Evolutionary conservation across 495 filamentous ascomycete genomes (phyloP), one percentile per base, ranked within the genome.

Genomic region (Daldinia childiae): DNA sequence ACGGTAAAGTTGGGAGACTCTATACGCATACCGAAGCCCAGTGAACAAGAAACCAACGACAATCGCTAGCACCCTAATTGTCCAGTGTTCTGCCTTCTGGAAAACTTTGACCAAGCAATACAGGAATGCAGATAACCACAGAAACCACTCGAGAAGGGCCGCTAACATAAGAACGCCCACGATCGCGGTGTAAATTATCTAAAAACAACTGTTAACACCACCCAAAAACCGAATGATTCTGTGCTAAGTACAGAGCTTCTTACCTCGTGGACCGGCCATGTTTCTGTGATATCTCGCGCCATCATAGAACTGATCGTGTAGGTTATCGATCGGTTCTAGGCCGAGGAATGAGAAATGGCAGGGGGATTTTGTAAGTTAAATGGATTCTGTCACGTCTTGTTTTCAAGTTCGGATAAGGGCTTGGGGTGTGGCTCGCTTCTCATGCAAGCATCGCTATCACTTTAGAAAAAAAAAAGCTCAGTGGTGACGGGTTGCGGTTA

Each of bases 51-150:
- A 72, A 62, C 90, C 89, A 79, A 97, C 91, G 26, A 93, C 67
- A 21, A 94, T 83, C 1, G 95, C 90, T 61, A 98, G 84, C 21
- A 94, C 80, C 61, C 86, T 86, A 70, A 94, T 90, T 57, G 88
- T 92, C 89, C 91, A 92, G 74, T 91, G 89, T 63, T 97, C 93
- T 27, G 95, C 95, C 79, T 99, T 99, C 62, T 89, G 83, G 74
- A 90, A 97, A 8, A 94, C 94, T 74, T 98, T 97, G 68, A 87
- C 79, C 1, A 98, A 82, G 74, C 95, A 98, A 81, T 97, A 98
- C 60, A 97, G 76, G 75, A 99, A 98, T 9, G 95, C 93, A 27
- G 89, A 89, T 48, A 98, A 86, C 92, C 94, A 98, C 4, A 99
- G 86, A 55, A 97, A 87, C 95, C 95, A 98, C 81, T 99, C 95